A percentile compares a stretch with the other conserved stretches of the same genome.
These are phyloP conservation scores for Ilex asprella DNA, from an alignment of 257 asterid species.

Conservation along the genomic window DNA sequence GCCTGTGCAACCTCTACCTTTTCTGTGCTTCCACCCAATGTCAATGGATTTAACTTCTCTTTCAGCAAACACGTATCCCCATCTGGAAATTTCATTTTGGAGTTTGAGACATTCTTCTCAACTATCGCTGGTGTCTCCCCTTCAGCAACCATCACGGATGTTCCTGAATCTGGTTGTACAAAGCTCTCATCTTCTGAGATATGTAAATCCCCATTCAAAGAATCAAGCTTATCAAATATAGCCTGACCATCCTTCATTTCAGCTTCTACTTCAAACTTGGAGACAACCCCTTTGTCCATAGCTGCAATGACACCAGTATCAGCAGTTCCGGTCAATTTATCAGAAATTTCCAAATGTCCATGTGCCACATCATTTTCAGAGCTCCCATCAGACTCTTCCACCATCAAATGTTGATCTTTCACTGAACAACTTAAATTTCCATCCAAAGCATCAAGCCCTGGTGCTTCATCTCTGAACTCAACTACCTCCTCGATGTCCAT, in stretches of 20 bases:
- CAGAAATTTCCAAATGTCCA: conserved; percentile 14
- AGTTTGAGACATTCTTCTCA: conserved; percentile 19
- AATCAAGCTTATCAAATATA: conserved; percentile 6
- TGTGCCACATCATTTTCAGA: conserved; percentile 17
- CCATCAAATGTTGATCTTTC: conserved; percentile 18
- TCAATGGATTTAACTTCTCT: conserved; percentile 10
- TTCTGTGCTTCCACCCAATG: conserved; percentile 4
- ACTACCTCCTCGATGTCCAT: conserved; percentile 36
- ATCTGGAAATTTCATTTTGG: conserved; percentile 23
- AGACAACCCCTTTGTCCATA: conserved; percentile 12
- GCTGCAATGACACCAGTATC: conserved; percentile 23
- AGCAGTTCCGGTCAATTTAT: conserved; percentile 14
- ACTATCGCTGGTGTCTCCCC: conserved; percentile 13
- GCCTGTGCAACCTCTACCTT: neutral
- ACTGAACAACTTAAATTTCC: conserved; percentile 17
- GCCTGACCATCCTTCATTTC: conserved; percentile 10
- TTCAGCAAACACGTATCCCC: conserved; percentile 23
- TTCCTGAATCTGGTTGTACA: conserved; percentile 21
- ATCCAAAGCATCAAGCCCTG: conserved; percentile 17
- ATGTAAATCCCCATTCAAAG: neutral
- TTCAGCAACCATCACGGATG: neutral
- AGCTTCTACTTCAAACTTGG: conserved; percentile 16
- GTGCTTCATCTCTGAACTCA: conserved; percentile 26
- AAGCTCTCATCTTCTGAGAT: conserved; percentile 11
- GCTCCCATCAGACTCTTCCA: conserved; percentile 11